These are phyloP conservation scores for Cicer chorassanicum DNA, from an alignment of 306 rosid genomes.

Conservation along the genomic window DNA sequence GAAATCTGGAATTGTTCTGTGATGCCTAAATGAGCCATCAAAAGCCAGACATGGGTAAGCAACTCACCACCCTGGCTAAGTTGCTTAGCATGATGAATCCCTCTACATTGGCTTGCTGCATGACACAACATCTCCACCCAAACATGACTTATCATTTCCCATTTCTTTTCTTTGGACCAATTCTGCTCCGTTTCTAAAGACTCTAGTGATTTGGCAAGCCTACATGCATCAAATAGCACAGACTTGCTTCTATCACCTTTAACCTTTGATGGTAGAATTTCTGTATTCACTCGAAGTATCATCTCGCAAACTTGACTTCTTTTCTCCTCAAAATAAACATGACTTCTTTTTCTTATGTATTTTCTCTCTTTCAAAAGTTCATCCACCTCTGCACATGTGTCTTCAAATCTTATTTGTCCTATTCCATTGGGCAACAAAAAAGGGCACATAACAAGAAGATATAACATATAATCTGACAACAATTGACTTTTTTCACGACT, in stretches of 20 bases:
- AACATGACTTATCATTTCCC: not conserved
- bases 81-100: constrained; percentile 5
- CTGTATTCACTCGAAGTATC: not conserved
- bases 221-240: constrained; percentile 45
- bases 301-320: not conserved
- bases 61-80: constrained; percentile 21
- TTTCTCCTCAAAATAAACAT: too few species aligned
- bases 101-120: constrained; percentile 3
- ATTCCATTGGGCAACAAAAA: constrained; percentile 48
- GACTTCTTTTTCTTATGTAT: not conserved
- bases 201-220: constrained; percentile 26
- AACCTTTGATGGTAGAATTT: constrained; percentile 38
- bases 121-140: constrained; percentile 25
- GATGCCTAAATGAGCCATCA: constrained; percentile 50
- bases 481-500: constrained; percentile 15
- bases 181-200: not conserved
- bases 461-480: constrained; percentile 47
- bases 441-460: constrained; percentile 45
- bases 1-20: constrained; percentile 49
- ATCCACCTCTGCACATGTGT: constrained; percentile 50
- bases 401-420: constrained; percentile 46
- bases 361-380: constrained; percentile 36
- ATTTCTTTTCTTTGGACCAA: not conserved
- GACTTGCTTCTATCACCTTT: constrained; percentile 52
- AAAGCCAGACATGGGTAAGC: constrained; percentile 48